These are phyloP conservation scores for Dactylellina parvicollis DNA, from an alignment of 2,329 filamentous ascomycete species.

Conservation along the genomic window DNA sequence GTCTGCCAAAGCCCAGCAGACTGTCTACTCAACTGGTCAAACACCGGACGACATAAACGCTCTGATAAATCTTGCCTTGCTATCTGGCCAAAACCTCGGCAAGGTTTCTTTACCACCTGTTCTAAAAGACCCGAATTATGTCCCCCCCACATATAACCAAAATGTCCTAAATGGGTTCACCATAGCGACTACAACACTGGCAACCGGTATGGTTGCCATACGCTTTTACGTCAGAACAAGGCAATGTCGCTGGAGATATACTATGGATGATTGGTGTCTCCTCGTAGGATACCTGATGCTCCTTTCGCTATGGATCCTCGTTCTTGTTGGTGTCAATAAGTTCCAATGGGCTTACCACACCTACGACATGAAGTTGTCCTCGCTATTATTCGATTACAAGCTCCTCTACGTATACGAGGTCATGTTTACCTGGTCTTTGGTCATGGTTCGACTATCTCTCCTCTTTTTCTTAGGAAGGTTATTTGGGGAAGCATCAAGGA, in stretches of 20 bases:
- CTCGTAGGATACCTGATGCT: constrained; percentile 28
- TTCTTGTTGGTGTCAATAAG: constrained; percentile 39
- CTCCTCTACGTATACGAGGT: constrained; percentile 39
- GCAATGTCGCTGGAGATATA: constrained; percentile 21
- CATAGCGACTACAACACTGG: constrained; percentile 14
- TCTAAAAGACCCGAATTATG: constrained; percentile 31
- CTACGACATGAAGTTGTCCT: constrained; percentile 40
- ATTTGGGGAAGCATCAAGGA: constrained; percentile 28
- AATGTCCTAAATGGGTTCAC: constrained; percentile 34
- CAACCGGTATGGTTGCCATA: constrained; percentile 30
- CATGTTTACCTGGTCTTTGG: constrained; percentile 21
- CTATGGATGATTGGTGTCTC: constrained; percentile 35
- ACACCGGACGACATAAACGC: constrained; percentile 27
- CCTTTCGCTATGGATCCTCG: constrained; percentile 18
- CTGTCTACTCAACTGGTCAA: constrained; percentile 41
- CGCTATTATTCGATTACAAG: constrained; percentile 33
- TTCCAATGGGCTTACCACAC: constrained; percentile 44
- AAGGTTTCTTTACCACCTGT: constrained; percentile 11
- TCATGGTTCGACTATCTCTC: constrained; percentile 31
- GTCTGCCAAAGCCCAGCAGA: not conserved
- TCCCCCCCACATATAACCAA: constrained; percentile 23
- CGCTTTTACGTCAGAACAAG: constrained; percentile 31
- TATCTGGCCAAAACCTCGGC: constrained; percentile 15
- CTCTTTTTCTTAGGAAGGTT: constrained; percentile 35
- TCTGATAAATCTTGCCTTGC: constrained; percentile 21